Base-by-base conservation (phyloP, 116 monocot species). In the Iris pallida region DNA sequence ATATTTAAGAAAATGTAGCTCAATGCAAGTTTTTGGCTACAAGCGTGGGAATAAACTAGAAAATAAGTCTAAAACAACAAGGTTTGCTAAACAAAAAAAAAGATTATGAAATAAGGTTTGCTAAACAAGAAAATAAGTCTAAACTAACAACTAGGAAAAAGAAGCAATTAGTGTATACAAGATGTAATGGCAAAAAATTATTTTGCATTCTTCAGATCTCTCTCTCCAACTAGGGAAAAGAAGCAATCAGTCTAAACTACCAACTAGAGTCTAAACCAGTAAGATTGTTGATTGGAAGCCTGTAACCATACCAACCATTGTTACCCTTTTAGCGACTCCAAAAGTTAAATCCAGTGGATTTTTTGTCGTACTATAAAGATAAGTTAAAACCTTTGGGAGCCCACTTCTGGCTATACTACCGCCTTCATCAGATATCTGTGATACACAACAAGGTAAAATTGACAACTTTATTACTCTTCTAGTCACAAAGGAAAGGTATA, bases 351-450 rank as follows among this genome's bases (percentile, higher is more conserved):
- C 82, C 6, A 83, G 54, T 20, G 83, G 88, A 75, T 78, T 74
- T 69, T 86, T 85, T 53, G 99, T 94, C 16, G 99, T 99, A 57
- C 90, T 93, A 54, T 99, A 99, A 10, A 99, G 81, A 71, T 93
- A 99, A 0, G 99, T 91, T 47, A 99, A 99, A 62, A 99, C 91
- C 61, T 78, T 99, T 6, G 90, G 75, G 68, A 99, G 99, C 9
- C 99, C 99, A 72, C 99, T 99, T 65, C 99, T 81, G 45, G 86
- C 67, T 71, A 99, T 99, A 7, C 99, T 94, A 75, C 99, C 99
- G 12, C 99, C 99, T 89, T 99, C 99, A 72, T 99, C 99, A 30
- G 94, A 90, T 53, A 99, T 89, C 99, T 99, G 75, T 20, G 69
- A 72, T 14, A 11, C 2, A 47, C 68, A 63, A 46, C 47, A 17